Base-by-base conservation (phyloP, 805 yeast genomes). In the Pichia manshurica region DNA sequence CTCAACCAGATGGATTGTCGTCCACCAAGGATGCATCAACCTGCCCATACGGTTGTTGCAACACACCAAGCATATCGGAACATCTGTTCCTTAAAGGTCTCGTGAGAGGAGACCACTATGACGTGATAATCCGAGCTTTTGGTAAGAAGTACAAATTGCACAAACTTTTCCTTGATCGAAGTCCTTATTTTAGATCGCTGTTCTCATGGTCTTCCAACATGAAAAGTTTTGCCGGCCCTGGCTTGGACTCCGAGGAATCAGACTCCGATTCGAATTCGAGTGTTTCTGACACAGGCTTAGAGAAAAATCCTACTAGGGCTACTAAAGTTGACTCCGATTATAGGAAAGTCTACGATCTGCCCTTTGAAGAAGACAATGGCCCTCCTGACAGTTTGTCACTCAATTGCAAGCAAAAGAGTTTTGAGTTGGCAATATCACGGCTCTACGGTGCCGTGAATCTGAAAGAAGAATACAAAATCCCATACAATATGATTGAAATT, bases 81-180 rank as follows among this genome's bases (percentile, higher is more conserved):
- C 40, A 48, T 33, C 25, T 47, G 12, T 45, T 46, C 9, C 15
- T 39, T 2, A 57, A 66, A 34, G 79, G 77, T 1, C 68, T 70
- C 51, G 46, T 70, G 6, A 68, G 70, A 35, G 79, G 79, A 0
- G 67, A 65, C 2, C 74, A 75, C 48, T 70, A 75, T 1, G 81
- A 77, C 58, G 73, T 77, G 32, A 65, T 73, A 0, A 59, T 78
- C 9, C 57, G 50, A 48, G 81, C 79, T 1, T 78, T 78, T 55
- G 72, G 67, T 3, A 60, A 63, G 21, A 61, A 60, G 15, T 78
- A 76, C 55, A 57, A 56, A n/a, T 57, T 78, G 2, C 83, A 78
- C 52, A 63, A 66, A 50, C 50, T 78, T 39, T 61, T 78, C 10
- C 59, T 78, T 37, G 68, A 67, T 44, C 64, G 74, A 46, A 66